Conservation (phyloP, 371 early-diverging fungal genomes). For the Saksenaea oblongispora region DNA sequence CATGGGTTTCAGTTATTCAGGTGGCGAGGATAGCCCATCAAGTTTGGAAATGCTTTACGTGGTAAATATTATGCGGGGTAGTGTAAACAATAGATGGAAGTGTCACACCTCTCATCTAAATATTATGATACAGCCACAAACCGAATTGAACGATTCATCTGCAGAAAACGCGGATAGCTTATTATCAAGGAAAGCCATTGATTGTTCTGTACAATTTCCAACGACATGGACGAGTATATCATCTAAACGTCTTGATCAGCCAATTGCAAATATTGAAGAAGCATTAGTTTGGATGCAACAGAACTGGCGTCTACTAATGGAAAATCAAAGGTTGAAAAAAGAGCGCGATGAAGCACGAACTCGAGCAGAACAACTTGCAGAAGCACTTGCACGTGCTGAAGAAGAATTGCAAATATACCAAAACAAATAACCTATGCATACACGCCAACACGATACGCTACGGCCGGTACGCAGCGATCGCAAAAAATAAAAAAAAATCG, state of each 20-base stretch:
- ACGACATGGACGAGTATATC: conserved; percentile 16
- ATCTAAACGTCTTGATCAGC: background rate
- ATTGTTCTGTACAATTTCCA: conserved; percentile 14
- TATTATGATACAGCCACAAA: background rate
- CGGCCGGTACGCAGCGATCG: conserved; percentile 10
- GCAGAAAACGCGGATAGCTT: background rate
- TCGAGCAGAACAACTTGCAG: background rate
- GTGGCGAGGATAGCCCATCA: background rate
- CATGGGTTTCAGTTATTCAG: background rate
- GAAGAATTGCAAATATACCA: conserved; percentile 1
- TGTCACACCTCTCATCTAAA: background rate
- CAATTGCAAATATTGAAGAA: conserved; percentile 16
- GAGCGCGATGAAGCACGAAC: conserved; percentile 1
- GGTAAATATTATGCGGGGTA: background rate
- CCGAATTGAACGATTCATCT: background rate
- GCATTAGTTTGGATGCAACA: conserved; percentile 21
- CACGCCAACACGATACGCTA: background rate
- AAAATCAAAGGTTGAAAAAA: conserved; percentile 15
- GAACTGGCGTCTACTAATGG: conserved; percentile 17
- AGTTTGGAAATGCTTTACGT: background rate
- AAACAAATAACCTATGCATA: background rate
- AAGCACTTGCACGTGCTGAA: conserved; percentile 1
- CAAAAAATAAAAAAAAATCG: conserved; percentile 2
- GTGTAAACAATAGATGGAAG: background rate
- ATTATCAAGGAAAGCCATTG: background rate